Evolutionary conservation across 495 filamentous ascomycete genomes (phyloP), one percentile per base, ranked within the genome.

Genomic region (Penicilliopsis zonata): DNA sequence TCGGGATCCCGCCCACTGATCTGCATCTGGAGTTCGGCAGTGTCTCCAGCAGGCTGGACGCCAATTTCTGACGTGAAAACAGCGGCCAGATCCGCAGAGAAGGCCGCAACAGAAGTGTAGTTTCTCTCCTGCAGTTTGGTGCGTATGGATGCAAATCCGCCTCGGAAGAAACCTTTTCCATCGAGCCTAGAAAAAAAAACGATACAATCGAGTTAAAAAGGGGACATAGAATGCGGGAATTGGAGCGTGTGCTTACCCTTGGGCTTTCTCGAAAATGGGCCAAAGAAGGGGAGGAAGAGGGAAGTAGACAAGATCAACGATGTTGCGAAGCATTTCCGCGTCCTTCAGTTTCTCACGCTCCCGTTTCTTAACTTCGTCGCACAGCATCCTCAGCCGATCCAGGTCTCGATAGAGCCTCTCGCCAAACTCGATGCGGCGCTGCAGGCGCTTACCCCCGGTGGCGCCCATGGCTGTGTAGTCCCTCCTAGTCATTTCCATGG

Each of bases 391-490:
- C 36, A 96, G 54, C 37, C 73, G 70, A 34, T 78, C 77, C 21
- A 96, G 68, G 49, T 96, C 84, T 13, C 71, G 58, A 37, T 82
- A 65, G 23, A 96, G 66, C 20, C 59, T 63, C 35, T 82, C 69
- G 9, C 82, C 84, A 53, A 96, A 96, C 34, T 94, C 85, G 43
- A 93, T 84, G 28, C 90, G 76, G 29, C 83, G 69, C 33, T 76
- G 63, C 14, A 99, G 65, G 34, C 83, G 75, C 19, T 79, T 72
- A 38, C 77, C 72, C 17, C 90, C 90, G 28, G 75, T 74, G 15
- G 78, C 78, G 20, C 90, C 90, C 83, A 94, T 88, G 13, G 80
- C 78, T 5, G 80, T 77, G 57, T 90, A 99, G 46, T 96, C 83
- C 34, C 93, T 74, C 18, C 90, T 69, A 1, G 86, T 92, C 42